These are phyloP conservation scores for Trametes punicea DNA, from an alignment of 768 basidiomycete genomes.

Conservation along the genomic window DNA sequence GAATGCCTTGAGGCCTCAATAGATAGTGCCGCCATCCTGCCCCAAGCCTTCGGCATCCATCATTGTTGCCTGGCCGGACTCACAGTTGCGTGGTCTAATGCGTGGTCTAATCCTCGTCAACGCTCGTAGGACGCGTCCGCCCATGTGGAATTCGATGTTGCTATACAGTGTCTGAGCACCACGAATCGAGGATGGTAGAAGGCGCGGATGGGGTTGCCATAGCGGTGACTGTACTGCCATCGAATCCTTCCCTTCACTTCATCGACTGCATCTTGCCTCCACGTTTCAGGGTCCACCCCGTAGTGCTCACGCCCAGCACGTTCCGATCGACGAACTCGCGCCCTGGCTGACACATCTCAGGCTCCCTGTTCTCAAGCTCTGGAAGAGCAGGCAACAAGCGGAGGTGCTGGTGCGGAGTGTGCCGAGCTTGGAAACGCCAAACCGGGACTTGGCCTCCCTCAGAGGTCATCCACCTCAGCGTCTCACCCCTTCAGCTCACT, in stretches of 20 bases:
- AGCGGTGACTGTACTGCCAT: no score
- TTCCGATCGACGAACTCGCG: constrained; percentile 8
- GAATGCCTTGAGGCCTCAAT: constrained; percentile 10
- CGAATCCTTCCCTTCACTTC: constrained; percentile 13
- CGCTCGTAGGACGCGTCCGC: background rate
- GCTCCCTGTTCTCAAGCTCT: constrained; percentile 23
- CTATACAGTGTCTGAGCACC: no score
- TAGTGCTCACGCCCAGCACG: constrained; percentile 17
- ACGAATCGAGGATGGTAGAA: background rate
- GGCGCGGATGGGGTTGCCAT: no score
- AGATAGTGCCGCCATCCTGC: constrained; percentile 13
- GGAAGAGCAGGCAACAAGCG: constrained; percentile 20
- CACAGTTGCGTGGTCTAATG: constrained; percentile 23
- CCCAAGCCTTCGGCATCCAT: constrained; percentile 5
- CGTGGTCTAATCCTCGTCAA: constrained; percentile 18
- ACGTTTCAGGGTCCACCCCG: constrained; percentile 19
- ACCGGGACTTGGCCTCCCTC: constrained; percentile 6
- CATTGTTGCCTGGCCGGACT: constrained; percentile 20
- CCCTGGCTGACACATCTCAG: constrained; percentile 19
- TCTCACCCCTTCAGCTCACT: background rate
- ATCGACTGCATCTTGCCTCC: constrained; percentile 21
- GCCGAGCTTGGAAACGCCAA: constrained; percentile 16
- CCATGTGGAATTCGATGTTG: background rate
- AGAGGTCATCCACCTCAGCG: no score
- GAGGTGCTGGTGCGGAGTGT: constrained; percentile 22